Conservation (phyloP, 106 monocot genomes). For the Dioscorea alata region DNA sequence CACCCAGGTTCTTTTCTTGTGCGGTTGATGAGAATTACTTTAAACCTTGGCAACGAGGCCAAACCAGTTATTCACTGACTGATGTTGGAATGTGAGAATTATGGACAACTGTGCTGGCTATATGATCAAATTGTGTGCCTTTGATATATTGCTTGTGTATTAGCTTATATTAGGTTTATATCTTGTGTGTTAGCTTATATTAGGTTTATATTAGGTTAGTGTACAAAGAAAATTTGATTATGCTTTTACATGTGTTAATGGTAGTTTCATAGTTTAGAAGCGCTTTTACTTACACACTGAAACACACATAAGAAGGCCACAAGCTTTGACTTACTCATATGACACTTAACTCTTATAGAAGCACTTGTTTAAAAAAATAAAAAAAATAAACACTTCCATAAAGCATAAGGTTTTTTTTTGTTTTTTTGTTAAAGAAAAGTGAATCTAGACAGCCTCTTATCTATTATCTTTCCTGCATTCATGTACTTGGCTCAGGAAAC, state of each 20-base stretch:
- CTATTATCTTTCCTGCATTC: neutral
- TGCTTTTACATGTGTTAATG: too few species aligned
- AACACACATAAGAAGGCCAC: too few species aligned
- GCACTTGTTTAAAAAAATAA: too few species aligned
- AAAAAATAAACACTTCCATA: too few species aligned
- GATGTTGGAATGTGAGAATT: conserved; percentile 98
- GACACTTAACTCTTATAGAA: too few species aligned
- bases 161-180: neutral
- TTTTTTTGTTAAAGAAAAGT: neutral
- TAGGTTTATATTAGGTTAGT: too few species aligned
- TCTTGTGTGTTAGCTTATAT: neutral
- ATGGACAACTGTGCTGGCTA: conserved; percentile 91
- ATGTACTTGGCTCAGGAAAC: conserved; percentile 28
- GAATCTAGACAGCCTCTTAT: neutral
- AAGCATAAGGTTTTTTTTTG: neutral
- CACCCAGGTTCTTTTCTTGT: conserved; percentile 91
- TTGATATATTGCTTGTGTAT: neutral
- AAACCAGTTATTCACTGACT: conserved; percentile 86
- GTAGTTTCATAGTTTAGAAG: too few species aligned
- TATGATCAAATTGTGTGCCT: conserved; percentile 71
- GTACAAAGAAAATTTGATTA: too few species aligned
- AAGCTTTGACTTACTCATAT: too few species aligned
- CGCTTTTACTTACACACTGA: too few species aligned
- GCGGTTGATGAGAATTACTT: conserved; percentile 67
- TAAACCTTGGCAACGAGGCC: conserved; percentile 88